These are phyloP conservation scores for Gossypium anomalum DNA, from an alignment of 345 rosid genomes.

Conservation along the genomic window DNA sequence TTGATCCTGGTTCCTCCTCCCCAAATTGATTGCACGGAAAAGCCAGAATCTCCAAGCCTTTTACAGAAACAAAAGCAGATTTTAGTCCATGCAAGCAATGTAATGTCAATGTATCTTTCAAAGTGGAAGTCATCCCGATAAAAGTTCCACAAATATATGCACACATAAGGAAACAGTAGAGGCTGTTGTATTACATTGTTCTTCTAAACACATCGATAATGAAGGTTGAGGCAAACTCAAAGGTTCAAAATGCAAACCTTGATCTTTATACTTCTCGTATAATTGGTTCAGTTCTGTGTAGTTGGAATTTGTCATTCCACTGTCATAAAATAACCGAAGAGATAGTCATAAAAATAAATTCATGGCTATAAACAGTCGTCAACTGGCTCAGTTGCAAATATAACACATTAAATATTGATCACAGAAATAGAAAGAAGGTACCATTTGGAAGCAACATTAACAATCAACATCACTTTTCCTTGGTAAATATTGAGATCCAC, in stretches of 20 bases:
- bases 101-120: not conserved
- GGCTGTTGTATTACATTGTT: not conserved
- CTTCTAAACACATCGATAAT: not conserved
- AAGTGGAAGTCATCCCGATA: not conserved
- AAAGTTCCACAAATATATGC: not conserved
- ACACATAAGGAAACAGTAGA: not conserved
- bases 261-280: conserved; percentile 68
- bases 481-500: conserved; percentile 45
- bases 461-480: conserved; percentile 62
- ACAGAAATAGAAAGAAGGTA: conserved; percentile 15
- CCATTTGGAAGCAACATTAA: conserved; percentile 76
- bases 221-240: not conserved
- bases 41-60: conserved; percentile 79
- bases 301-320: conserved; percentile 88
- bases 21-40: conserved; percentile 94
- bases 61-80: conserved; percentile 14
- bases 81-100: not conserved
- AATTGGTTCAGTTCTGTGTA: conserved; percentile 69
- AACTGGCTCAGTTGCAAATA: not conserved
- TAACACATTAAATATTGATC: not conserved
- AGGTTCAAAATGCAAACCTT: conserved; percentile 44
- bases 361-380: not conserved
- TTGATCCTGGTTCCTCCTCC: conserved; percentile 81
- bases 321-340: conserved; percentile 27
- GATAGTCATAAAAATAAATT: not conserved